phyloP scores from a whole-genome alignment of 345 rosid genomes.

The Raphanus raphanistrum region DNA sequence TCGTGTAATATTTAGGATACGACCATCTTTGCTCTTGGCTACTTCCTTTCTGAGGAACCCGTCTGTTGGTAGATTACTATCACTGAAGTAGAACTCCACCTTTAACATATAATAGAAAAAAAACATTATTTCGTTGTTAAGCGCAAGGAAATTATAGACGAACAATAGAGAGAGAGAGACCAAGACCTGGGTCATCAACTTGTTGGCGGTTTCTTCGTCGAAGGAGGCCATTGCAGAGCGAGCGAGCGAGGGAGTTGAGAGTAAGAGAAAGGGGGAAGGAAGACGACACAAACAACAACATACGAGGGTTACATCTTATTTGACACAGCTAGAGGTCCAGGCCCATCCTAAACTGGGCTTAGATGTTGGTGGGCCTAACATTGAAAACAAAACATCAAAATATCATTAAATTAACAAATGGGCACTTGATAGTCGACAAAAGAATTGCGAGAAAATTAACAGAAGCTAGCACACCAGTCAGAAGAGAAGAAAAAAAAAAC shows the following conservation, averaged over 20 bases:
- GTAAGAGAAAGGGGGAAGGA: not conserved
- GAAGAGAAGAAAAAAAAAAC: not conserved
- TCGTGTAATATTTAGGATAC: constrained; percentile 32
- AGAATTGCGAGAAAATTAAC: not conserved
- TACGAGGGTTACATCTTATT: not conserved
- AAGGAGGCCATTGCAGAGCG: not conserved
- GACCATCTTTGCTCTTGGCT: constrained; percentile 26
- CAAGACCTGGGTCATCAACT: not conserved
- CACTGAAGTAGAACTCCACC: not conserved
- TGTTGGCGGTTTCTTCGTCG: not conserved
- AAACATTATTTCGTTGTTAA: not conserved
- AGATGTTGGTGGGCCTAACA: not conserved
- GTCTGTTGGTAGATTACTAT: not conserved
- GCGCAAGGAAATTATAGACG: not conserved
- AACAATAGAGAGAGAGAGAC: not conserved
- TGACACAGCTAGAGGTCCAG: not conserved
- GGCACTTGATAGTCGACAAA: not conserved
- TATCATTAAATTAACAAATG: not conserved
- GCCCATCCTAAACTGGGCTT: not conserved
- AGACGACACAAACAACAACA: not conserved
- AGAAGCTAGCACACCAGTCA: not conserved
- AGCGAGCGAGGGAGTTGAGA: not conserved
- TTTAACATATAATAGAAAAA: not conserved
- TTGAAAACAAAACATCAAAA: not conserved
- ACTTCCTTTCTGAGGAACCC: not conserved